Conservation (phyloP, 352 stramenopile species). For the Phytophthora tubulina region DNA sequence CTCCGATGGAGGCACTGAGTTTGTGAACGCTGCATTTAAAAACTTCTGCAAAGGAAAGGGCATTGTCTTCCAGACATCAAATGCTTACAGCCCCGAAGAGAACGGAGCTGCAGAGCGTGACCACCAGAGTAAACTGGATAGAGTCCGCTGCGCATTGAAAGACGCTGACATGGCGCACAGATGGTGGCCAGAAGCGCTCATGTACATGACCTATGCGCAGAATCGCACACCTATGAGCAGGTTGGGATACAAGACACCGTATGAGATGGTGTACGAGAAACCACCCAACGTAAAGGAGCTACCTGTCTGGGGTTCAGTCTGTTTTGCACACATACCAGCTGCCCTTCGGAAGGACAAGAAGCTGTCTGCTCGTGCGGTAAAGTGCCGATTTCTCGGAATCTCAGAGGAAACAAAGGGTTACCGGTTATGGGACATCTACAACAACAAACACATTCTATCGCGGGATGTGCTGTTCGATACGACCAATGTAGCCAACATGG, state of each 20-base stretch:
- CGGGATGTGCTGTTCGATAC: conserved; percentile 25
- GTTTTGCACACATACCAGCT: conserved; percentile 10
- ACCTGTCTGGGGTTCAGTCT: conserved; percentile 8
- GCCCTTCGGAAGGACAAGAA: conserved; percentile 15
- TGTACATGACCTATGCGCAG: conserved; percentile 27
- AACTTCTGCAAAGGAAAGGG: conserved; percentile 14
- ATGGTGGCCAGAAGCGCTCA: conserved; percentile 21
- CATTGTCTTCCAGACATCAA: conserved; percentile 19
- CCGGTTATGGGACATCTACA: conserved; percentile 15
- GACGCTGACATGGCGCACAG: neutral
- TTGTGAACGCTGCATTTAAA: conserved; percentile 24
- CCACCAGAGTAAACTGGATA: too few relatives aligned
- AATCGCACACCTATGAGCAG: conserved; percentile 18
- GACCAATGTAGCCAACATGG: conserved; percentile 9
- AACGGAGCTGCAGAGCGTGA: too few relatives aligned
- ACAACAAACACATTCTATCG: conserved; percentile 18
- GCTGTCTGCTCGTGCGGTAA: conserved; percentile 1
- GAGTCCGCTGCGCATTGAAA: too few relatives aligned
- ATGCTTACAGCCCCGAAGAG: neutral
- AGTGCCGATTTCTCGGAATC: conserved; percentile 5
- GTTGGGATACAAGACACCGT: conserved; percentile 8
- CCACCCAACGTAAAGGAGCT: neutral
- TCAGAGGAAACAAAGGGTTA: conserved; percentile 22
- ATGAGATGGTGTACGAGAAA: conserved; percentile 5
- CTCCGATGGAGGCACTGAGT: conserved; percentile 9